Percentiles rank a stretch among this genome's conserved stretches.
Conservation (phyloP, 768 basidiomycete genomes). For the Mycena chlorophos region DNA sequence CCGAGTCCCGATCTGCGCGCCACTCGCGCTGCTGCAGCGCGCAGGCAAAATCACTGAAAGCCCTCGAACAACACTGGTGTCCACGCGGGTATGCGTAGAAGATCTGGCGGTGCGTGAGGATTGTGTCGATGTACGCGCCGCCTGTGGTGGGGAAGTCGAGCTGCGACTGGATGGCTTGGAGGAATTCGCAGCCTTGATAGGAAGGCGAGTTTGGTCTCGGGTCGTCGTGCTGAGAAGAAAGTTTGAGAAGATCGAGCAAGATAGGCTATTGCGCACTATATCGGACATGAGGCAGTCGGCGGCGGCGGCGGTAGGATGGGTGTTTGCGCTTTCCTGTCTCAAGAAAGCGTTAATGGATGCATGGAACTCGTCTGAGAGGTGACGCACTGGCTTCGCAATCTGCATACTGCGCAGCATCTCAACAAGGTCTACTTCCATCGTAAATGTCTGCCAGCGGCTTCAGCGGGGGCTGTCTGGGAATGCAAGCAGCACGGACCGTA, state of each 20-base stretch:
- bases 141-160: slow-evolving; percentile 59
- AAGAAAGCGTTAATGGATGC: slow-evolving; percentile 32
- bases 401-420: slow-evolving; percentile 53
- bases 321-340: slow-evolving; percentile 46
- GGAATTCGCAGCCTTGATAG: slow-evolving; percentile 58
- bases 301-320: slow-evolving; percentile 29
- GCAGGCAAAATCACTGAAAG: slow-evolving; percentile 65
- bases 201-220: slow-evolving; percentile 45
- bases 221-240: slow-evolving; percentile 41
- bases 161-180: slow-evolving; percentile 58
- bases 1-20: slow-evolving; percentile 70
- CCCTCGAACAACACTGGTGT: slow-evolving; percentile 64
- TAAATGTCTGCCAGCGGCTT: slow-evolving; percentile 4
- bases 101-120: slow-evolving; percentile 77
- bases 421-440: slow-evolving; percentile 52
- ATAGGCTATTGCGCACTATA: slow-evolving; percentile 44
- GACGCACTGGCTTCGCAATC: slow-evolving; percentile 40
- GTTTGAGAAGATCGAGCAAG: neutral
- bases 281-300: slow-evolving; percentile 48
- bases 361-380: neutral
- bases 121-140: slow-evolving; percentile 76
- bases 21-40: slow-evolving; percentile 63
- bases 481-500: slow-evolving; percentile 3
- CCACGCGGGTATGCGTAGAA: slow-evolving; percentile 60
- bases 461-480: neutral